phyloP scores from a whole-genome alignment of 192 early-diverging fungal species.

The Thamnidium elegans region DNA sequence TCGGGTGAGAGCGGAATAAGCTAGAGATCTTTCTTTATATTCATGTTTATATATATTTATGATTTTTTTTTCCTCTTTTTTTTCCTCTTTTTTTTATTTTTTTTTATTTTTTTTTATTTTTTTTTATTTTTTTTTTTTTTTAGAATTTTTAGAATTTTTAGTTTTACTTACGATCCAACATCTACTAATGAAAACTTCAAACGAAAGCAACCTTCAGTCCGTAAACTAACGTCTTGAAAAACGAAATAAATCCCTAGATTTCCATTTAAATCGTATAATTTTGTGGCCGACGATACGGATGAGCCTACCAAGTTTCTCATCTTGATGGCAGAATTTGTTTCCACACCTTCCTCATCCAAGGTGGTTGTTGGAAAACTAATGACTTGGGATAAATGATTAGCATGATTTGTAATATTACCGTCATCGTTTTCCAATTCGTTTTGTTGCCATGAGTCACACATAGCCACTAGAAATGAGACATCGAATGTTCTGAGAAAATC shows the following conservation, averaged over 20 bases:
- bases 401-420: neutral
- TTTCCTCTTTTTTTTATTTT: too few relatives aligned
- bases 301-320: constrained; percentile 72
- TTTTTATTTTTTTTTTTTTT: too few relatives aligned
- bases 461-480: constrained; percentile 11
- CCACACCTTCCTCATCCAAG: neutral
- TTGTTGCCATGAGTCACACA: neutral
- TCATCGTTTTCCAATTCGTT: neutral
- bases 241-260: constrained; percentile 73
- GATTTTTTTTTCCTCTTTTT: constrained; percentile 26
- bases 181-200: constrained; percentile 69
- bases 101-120: too few relatives aligned
- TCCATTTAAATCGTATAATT: constrained; percentile 63
- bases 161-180: constrained; percentile 55
- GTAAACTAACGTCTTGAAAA: constrained; percentile 75
- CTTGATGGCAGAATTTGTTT: constrained; percentile 14
- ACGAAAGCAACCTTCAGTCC: constrained; percentile 70
- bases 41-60: neutral
- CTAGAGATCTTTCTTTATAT: neutral
- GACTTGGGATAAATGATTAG: constrained; percentile 11
- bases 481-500: neutral
- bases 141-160: too few relatives aligned
- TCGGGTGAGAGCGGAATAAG: neutral
- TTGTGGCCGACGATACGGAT: constrained; percentile 61
- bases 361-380: constrained; percentile 37